Base-by-base conservation (phyloP, 768 basidiomycete species). In the Coprinopsis cinerea region DNA sequence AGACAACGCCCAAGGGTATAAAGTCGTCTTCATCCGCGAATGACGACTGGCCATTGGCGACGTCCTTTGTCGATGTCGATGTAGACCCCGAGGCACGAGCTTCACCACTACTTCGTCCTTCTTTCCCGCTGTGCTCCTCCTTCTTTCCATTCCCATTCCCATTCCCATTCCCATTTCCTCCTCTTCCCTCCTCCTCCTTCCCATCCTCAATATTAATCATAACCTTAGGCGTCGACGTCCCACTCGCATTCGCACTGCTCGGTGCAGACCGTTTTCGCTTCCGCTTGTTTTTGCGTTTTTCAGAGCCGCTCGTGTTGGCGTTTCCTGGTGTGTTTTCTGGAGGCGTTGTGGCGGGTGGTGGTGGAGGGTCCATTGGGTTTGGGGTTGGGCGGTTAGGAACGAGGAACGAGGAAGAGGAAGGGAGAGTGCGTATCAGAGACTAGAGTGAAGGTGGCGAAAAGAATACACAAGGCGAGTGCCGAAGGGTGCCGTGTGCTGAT, bases 21-120 rank as follows among this genome's bases (percentile, higher is more conserved):
- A 28, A 45, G 4, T 45, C 44, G 28, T 45, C 27, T 23, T 32
- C 44, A 13, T 27, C 28, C 27, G 28, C 44, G 20, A 45, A 45
- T 20, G 44, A 45, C 9, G 41, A 11, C 11, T 39, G 11, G 36
- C 10, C 6, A 6, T 9, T 6, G 6, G 11, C 17, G 36, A 6
- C 17, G 36, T 18, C 36, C 6, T 39, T 39, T 32, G 30, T 15
- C 15, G 30, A 32, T 15, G 30, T 7, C 30, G 9, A 32, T 32
- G 30, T 7, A 32, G 9, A 7, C 30, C 15, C 30, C 30, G 15
- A 32, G 15, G 30, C 30, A 7, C 15, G 30, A 32, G 30, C 9
- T 7, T 32, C 30, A 15, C 30, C 30, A 7, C 30, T 15, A 32
- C 9, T 7, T 32, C 30, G 30, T 7, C 7, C 7, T 7, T 15